These are phyloP conservation scores for Schizopora paradoxa DNA, from an alignment of 1,284 basidiomycete genomes.

Conservation along the genomic window DNA sequence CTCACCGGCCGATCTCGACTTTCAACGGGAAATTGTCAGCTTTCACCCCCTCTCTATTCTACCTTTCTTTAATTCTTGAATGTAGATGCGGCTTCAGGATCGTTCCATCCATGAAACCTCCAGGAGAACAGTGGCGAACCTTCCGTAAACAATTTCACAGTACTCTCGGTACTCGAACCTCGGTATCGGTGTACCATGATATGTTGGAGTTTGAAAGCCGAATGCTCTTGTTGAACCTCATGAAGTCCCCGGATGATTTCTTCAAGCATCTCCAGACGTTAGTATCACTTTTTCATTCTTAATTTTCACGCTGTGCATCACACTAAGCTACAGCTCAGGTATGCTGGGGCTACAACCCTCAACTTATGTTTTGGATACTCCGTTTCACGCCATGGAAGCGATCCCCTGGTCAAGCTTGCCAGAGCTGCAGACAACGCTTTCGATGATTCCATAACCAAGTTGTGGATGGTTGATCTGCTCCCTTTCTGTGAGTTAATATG, in stretches of 20 bases:
- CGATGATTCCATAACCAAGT: no score
- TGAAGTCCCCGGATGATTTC: background rate
- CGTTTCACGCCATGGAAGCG: slow-evolving; percentile 16
- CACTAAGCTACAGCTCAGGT: no score
- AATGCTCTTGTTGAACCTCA: background rate
- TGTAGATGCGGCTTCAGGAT: no score
- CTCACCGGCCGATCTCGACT: background rate
- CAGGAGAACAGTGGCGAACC: no score
- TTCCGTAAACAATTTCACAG: no score
- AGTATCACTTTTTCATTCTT: background rate
- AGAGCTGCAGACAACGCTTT: slow-evolving; percentile 28
- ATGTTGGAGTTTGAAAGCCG: background rate
- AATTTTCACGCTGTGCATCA: no score
- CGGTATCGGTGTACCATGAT: no score
- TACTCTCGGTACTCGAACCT: no score
- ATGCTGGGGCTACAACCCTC: slow-evolving; percentile 34
- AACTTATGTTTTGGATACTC: slow-evolving; percentile 36
- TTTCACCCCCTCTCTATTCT: no score
- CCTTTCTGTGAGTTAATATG: background rate
- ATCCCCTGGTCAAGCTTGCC: background rate
- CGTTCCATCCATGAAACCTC: no score
- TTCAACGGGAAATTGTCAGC: slow-evolving; percentile 8
- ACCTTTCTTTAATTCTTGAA: no score
- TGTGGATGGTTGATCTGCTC: background rate
- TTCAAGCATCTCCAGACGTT: background rate